These are phyloP conservation scores for Ceratobasidium sp. DNA, from an alignment of 1,284 basidiomycete genomes.

Conservation along the genomic window DNA sequence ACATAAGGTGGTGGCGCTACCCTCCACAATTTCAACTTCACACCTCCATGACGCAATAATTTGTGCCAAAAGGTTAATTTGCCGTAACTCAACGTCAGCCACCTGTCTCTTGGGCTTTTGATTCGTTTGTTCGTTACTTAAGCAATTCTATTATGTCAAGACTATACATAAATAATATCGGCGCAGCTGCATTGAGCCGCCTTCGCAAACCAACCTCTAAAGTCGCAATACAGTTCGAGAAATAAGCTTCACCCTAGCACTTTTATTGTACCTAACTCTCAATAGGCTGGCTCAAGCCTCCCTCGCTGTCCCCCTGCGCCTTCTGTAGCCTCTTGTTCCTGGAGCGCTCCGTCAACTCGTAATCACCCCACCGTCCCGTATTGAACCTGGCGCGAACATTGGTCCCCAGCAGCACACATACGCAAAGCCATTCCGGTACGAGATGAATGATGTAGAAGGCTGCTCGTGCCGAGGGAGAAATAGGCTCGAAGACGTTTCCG, in stretches of 20 bases:
- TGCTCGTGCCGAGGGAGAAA: constrained; percentile 20
- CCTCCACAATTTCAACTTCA: too few species aligned
- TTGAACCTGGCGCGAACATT: constrained; percentile 34
- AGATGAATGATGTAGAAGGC: constrained; percentile 35
- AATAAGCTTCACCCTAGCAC: neutral
- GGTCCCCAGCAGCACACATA: constrained; percentile 29
- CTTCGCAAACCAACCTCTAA: too few species aligned
- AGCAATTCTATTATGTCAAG: too few species aligned
- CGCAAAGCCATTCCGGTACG: constrained; percentile 35
- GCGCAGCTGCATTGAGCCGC: too few species aligned
- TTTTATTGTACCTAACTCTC: neutral
- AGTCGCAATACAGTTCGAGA: too few species aligned
- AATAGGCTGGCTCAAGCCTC: neutral
- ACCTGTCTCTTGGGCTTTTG: too few species aligned
- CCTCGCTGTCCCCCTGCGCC: neutral
- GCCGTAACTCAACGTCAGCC: too few species aligned
- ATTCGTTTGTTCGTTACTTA: too few species aligned
- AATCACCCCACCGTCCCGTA: constrained; percentile 39
- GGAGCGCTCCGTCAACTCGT: constrained; percentile 18
- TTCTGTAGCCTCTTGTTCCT: constrained; percentile 23
- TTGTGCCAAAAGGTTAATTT: too few species aligned
- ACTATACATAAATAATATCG: too few species aligned
- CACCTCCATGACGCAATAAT: too few species aligned
- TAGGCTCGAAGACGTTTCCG: constrained; percentile 6
- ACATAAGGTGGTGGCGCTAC: too few species aligned